Conservation (phyloP, 2,329 filamentous ascomycete genomes). For the Pseudomassariella vexata region DNA sequence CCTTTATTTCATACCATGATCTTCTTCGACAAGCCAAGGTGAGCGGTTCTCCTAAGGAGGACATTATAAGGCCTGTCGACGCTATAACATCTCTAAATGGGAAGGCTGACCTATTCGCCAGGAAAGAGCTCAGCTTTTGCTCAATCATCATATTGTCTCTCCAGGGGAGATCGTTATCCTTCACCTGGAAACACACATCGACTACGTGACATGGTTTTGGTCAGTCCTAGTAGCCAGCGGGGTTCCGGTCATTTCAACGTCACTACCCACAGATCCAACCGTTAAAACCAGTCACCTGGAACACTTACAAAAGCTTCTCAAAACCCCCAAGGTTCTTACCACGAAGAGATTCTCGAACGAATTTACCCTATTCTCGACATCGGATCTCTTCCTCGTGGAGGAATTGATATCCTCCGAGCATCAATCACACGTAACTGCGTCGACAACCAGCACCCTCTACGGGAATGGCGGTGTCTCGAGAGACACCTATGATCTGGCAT, state of each 20-base stretch:
- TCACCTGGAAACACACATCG: constrained; percentile 6
- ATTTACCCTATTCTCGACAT: neutral
- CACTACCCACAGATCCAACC: constrained; percentile 1
- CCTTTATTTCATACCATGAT: too few species aligned
- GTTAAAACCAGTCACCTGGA: constrained; percentile 3
- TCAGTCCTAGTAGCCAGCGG: constrained; percentile 6
- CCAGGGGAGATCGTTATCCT: constrained; percentile 1
- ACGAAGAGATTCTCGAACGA: neutral
- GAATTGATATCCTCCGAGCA: neutral
- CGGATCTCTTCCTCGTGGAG: neutral
- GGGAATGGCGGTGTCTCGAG: neutral
- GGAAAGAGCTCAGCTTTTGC: too few species aligned
- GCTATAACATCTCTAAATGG: too few species aligned
- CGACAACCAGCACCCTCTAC: too few species aligned
- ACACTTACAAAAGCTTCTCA: constrained; percentile 1
- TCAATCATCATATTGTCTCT: too few species aligned
- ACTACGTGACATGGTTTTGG: constrained; percentile 10
- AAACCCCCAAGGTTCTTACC: constrained; percentile 1
- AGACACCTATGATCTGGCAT: constrained; percentile 13
- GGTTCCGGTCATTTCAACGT: constrained; percentile 7
- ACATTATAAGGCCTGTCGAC: too few species aligned
- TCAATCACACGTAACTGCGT: too few species aligned
- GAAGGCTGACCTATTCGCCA: too few species aligned
- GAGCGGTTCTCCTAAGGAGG: too few species aligned
- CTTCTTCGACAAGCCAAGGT: too few species aligned